These are phyloP conservation scores for Parmelia sp. DNA, from an alignment of 495 filamentous ascomycete species.

Conservation along the genomic window DNA sequence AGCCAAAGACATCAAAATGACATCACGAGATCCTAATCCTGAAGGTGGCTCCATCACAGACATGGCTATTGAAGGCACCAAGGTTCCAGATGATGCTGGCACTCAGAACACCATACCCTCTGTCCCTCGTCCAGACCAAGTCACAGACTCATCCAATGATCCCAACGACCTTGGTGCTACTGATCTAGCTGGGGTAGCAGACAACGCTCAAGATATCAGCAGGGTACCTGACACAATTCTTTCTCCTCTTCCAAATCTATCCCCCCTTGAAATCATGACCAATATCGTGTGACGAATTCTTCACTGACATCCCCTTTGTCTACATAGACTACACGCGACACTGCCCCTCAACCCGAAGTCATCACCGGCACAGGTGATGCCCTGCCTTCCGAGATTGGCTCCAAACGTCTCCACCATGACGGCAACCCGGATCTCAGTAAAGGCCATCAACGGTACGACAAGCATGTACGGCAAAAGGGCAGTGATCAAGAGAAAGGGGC, in stretches of 20 bases:
- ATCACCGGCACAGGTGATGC: constrained; percentile 47
- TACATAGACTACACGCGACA: constrained; percentile 32
- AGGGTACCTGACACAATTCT: constrained; percentile 25
- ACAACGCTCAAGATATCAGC: constrained; percentile 49
- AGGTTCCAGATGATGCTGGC: constrained; percentile 49
- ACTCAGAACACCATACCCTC: constrained; percentile 49
- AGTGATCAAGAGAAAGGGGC: constrained; percentile 39
- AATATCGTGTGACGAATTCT: neutral
- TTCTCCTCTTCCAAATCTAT: neutral
- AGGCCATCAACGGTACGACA: constrained; percentile 36
- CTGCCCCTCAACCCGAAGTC: constrained; percentile 43
- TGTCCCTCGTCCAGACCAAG: constrained; percentile 49
- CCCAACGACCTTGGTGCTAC: constrained; percentile 28
- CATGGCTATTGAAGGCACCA: constrained; percentile 49
- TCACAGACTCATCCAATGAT: constrained; percentile 20
- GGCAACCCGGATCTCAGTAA: constrained; percentile 31
- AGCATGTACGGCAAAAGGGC: constrained; percentile 39
- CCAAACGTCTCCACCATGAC: constrained; percentile 38
- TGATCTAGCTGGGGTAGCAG: constrained; percentile 40
- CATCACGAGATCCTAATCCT: constrained; percentile 22
- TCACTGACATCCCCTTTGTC: neutral
- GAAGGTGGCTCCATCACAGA: constrained; percentile 40
- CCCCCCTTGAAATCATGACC: neutral
- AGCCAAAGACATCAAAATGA: neutral
- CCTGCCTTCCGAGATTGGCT: constrained; percentile 40